Percentiles rank a stretch among this genome's conserved stretches.
Conservation (phyloP, 1,284 basidiomycete species). For the Moesziomyces sp. region DNA sequence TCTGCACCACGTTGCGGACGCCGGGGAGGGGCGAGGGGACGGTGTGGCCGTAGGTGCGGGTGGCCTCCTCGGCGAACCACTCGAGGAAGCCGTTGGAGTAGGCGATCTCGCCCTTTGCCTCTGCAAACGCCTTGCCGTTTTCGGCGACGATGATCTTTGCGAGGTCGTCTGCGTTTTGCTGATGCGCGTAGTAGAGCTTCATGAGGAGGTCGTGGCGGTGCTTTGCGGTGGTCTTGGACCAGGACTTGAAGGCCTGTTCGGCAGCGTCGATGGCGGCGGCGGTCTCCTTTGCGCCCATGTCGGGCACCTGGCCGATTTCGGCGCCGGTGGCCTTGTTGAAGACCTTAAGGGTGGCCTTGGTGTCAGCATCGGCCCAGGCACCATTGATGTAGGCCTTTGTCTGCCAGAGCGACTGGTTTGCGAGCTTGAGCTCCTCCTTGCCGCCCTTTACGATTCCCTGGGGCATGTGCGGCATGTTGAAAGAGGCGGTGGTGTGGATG, state of each 20-base stretch:
- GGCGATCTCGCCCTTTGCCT: conserved; percentile 64
- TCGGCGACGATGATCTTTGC: conserved; percentile 66
- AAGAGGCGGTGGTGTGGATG: conserved; percentile 14
- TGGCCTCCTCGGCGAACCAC: conserved; percentile 62
- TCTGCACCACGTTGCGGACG: conserved; percentile 82
- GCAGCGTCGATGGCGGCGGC: conserved; percentile 61
- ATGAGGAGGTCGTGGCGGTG: conserved; percentile 61
- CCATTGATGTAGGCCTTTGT: conserved; percentile 63
- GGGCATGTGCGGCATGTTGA: conserved; percentile 63
- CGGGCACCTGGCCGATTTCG: conserved; percentile 60
- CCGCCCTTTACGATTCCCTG: conserved; percentile 63
- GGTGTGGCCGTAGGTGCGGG: conserved; percentile 74
- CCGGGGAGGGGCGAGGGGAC: conserved; percentile 81
- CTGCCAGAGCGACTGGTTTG: conserved; percentile 52
- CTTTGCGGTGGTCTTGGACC: conserved; percentile 63
- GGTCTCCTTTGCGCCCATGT: conserved; percentile 58
- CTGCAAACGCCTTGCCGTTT: conserved; percentile 64
- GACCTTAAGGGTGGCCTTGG: conserved; percentile 57
- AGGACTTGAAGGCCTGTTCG: conserved; percentile 53
- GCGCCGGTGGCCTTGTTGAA: conserved; percentile 65
- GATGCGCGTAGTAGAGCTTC: conserved; percentile 58
- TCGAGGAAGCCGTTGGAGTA: conserved; percentile 66
- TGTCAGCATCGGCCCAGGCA: conserved; percentile 54
- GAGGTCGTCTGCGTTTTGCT: conserved; percentile 60
- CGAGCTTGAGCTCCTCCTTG: conserved; percentile 61